These are phyloP conservation scores for Globisporangium orthogonon DNA, from an alignment of 352 stramenopile species.

Conservation along the genomic window DNA sequence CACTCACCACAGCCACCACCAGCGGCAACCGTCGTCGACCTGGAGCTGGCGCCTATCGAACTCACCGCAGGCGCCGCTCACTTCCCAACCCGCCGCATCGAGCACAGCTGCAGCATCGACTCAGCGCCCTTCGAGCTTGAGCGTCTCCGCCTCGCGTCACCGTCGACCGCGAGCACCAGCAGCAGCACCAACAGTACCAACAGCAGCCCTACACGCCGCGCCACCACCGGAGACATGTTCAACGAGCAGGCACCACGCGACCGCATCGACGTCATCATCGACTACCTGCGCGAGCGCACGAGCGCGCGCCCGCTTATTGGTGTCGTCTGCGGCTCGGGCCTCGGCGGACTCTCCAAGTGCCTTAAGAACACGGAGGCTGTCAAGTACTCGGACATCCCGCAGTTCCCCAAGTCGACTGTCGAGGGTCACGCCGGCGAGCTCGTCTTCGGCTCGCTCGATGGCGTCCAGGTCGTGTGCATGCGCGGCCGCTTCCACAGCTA, in stretches of 20 bases:
- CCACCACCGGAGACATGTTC: constrained; percentile 56
- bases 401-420: constrained; percentile 92
- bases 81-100: constrained; percentile 21
- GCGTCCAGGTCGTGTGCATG: constrained; percentile 89
- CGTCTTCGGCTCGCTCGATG: constrained; percentile 91
- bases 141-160: constrained; percentile 5
- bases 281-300: constrained; percentile 55
- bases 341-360: constrained; percentile 89
- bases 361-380: constrained; percentile 87
- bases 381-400: constrained; percentile 91
- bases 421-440: constrained; percentile 92
- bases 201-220: constrained; percentile 20
- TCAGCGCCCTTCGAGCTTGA: constrained; percentile 12
- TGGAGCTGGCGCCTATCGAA: too few species aligned
- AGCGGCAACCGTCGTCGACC: too few species aligned
- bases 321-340: constrained; percentile 93
- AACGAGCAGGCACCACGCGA: constrained; percentile 59
- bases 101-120: constrained; percentile 45
- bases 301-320: constrained; percentile 55
- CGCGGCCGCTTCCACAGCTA: constrained; percentile 96
- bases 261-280: constrained; percentile 74
- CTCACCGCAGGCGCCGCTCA: constrained; percentile 9
- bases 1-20: background rate
- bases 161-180: constrained; percentile 5
- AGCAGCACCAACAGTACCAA: constrained; percentile 10